These are phyloP conservation scores for Botrytis hyacinthi DNA, from an alignment of 2,329 filamentous ascomycete genomes.

Conservation along the genomic window DNA sequence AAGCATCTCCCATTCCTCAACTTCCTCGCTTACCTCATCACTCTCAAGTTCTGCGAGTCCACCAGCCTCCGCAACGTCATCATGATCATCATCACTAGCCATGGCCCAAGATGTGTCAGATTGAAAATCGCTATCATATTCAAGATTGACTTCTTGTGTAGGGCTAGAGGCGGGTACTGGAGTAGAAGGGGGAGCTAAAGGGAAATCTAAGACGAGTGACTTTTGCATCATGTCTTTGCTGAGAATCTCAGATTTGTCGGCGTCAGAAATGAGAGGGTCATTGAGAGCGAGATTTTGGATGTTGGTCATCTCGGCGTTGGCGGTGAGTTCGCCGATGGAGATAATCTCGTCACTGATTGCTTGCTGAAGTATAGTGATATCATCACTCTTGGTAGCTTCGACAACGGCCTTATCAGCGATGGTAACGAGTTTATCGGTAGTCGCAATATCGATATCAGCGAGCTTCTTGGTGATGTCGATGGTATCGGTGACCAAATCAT, in stretches of 20 bases:
- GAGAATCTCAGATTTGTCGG: background rate
- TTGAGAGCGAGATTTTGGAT: background rate
- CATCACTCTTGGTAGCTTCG: background rate
- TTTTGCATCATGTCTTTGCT: background rate
- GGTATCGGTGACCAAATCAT: fast-evolving
- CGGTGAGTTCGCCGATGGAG: background rate
- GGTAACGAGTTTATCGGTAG: fast-evolving
- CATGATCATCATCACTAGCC: background rate
- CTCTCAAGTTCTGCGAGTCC: fast-evolving
- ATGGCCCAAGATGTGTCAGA: background rate
- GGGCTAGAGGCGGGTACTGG: fast-evolving
- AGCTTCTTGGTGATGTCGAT: background rate
- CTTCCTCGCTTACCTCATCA: background rate
- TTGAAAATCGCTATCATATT: background rate
- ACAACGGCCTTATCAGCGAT: background rate
- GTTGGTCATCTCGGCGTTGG: background rate
- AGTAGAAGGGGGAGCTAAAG: background rate
- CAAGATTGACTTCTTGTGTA: background rate
- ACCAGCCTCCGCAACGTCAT: background rate
- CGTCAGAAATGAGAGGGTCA: background rate
- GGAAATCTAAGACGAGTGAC: background rate
- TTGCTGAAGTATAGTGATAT: background rate
- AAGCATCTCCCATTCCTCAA: constrained; percentile 1
- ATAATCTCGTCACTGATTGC: background rate
- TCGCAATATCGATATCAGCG: background rate